Base-by-base conservation (phyloP, 345 rosid species). In the Conringia planisiliqua region DNA sequence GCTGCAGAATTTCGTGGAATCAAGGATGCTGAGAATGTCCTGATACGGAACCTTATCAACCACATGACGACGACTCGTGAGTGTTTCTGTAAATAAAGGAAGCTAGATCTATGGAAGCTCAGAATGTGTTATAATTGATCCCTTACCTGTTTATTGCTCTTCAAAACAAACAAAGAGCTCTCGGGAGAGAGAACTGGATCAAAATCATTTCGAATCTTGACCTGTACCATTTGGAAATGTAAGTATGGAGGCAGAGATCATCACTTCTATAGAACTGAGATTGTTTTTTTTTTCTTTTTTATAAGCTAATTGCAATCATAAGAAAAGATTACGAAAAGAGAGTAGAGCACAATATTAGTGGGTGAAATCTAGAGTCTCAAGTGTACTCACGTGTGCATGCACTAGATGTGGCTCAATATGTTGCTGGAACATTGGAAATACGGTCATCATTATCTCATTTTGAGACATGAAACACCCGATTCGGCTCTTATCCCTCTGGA, bases 141-240 rank as follows among this genome's bases (percentile, higher is more conserved):
- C 88, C 88, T 80, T 89, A 90, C 99, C 78, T 88, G 94, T 77
- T 90, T 92, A 81, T 89, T 84, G 79, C 98, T 90, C 91, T 96
- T 96, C 79, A 96, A 81, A 70, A 96, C 90, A 76, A 96, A 96
- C 83, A 92, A 82, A 62, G 99, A 96, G 81, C 99, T 96, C 89
- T 96, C 97, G 1, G 99, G 99, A 50, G 99, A 96, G 75, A 96
- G 96, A 65, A 92, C 98, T 14, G 99, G 99, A 79, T 96, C 99
- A 84, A 96, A 96, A 88, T 96, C 99, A 83, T 92, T 96, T 76
- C 98, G 89, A 79, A 96, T 96, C 89, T 92, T 96, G 57, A 96
- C 91, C 99, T 92, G 90, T 79, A 78, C 55, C 14, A 22, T 68
- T 52, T 9, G 54, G 40, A 48, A 67, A 57, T 60, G 64, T 69